Conservation (phyloP, 768 basidiomycete genomes). For the Xanthoconium purpureum region DNA sequence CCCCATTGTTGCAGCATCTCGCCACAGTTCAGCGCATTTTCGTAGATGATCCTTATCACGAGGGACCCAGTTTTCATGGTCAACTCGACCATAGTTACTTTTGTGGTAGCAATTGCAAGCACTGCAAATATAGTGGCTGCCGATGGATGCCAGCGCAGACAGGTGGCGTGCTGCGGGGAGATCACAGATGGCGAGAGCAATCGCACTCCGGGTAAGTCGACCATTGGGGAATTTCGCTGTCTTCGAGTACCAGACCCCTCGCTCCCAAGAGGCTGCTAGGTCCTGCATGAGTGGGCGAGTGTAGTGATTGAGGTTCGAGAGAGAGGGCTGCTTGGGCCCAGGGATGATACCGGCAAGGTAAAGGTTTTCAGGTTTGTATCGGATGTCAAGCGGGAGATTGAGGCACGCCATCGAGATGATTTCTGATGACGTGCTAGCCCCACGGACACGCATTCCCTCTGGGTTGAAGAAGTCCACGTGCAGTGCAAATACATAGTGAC, state of each 20-base stretch:
- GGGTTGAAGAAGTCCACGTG: not conserved
- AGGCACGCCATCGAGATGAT: not conserved
- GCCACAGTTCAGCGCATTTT: not conserved
- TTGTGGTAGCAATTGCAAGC: conserved; percentile 29
- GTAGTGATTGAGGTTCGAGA: conserved; percentile 15
- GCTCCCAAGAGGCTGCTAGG: conserved; percentile 28
- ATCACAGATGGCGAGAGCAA: conserved; percentile 35
- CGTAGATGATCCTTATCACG: not conserved
- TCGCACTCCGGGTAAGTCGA: conserved; percentile 18
- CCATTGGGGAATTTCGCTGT: conserved; percentile 21
- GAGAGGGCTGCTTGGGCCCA: not conserved
- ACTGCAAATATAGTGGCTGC: conserved; percentile 30
- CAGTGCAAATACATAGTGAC: not conserved
- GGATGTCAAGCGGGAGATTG: not conserved
- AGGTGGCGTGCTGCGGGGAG: conserved; percentile 34
- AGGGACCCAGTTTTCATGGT: conserved; percentile 18
- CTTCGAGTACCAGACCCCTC: conserved; percentile 24
- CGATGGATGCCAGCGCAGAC: conserved; percentile 6
- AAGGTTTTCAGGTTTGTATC: not conserved
- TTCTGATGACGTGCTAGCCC: not conserved
- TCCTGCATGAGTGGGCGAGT: conserved; percentile 36
- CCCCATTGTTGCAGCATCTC: not conserved
- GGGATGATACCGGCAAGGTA: not conserved
- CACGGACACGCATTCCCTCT: not conserved
- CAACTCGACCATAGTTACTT: not conserved